Conservation (phyloP, 2,329 filamentous ascomycete species). For the Aureobasidium lini region DNA sequence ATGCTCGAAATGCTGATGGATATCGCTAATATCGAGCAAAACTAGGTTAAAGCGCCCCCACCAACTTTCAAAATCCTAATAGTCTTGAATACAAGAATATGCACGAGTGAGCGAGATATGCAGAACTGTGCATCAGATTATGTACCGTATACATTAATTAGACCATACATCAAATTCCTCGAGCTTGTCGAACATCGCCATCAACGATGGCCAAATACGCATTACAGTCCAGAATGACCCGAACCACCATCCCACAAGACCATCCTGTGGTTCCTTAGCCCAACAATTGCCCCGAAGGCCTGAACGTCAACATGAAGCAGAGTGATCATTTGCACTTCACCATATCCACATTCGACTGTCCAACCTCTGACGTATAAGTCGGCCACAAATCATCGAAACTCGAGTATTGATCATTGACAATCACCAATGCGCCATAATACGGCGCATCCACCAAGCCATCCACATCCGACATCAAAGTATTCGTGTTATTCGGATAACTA, state of each 20-base stretch:
- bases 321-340: background rate
- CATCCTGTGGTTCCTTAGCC: background rate
- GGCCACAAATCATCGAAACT: constrained; percentile 3
- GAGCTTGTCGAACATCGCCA: background rate
- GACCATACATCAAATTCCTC: background rate
- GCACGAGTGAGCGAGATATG: too few relatives aligned
- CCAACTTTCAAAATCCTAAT: too few relatives aligned
- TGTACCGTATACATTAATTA: background rate
- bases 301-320: too few relatives aligned
- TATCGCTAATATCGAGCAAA: too few relatives aligned
- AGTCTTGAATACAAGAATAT: too few relatives aligned
- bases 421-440: background rate
- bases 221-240: background rate
- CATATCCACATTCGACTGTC: background rate
- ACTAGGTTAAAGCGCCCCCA: too few relatives aligned
- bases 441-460: background rate
- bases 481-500: background rate
- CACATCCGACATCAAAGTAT: constrained; percentile 4
- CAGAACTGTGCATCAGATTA: background rate
- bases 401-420: background rate
- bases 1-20: too few relatives aligned
- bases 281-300: too few relatives aligned
- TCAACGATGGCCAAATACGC: background rate
- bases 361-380: background rate
- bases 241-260: background rate